Base-by-base conservation (phyloP, 805 yeast genomes). In the Candida incommunis region DNA sequence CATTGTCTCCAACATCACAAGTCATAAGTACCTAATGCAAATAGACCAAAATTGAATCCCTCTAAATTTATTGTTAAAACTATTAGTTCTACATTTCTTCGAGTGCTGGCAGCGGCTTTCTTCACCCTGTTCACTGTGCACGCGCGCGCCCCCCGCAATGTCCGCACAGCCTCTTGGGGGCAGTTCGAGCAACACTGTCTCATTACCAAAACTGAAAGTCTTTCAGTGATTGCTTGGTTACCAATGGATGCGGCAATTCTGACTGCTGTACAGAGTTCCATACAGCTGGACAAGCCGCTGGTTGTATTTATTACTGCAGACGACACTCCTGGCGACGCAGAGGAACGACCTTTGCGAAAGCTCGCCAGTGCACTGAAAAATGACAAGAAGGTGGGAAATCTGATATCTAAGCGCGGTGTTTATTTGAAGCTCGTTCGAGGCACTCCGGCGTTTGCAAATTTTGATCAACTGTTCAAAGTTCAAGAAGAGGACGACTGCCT, bases 401-500 rank as follows among this genome's bases (percentile, higher is more conserved):
- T 51, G 4, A 55, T 52, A 37, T 51, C 37, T 2, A 42, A 50
- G 4, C 57, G 64, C 3, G 62, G 65, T n/a, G 63, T 76, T 2
- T 63, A 70, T 34, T 55, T 78, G 23, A 58, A 63, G 46, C 54
- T 78, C 21, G 29, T 55, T 1, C 61, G 65, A 41, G 70, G 62
- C 2, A 60, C 77, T 1, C 52, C 55, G 0, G 75, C 76, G 48
- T 76, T 66, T 48, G 53, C 48, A 1, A 63, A 64, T 50, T 78
- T 81, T 53, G 63, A 68, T 27, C 78, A 76, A 49, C 62, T 80
- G n/a, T 78, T 77, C 50, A 76, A 76, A 2, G 61, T 66, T 16
- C 20, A 11, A 7, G 63, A 70, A 4, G 54, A 53, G 0, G 66
- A 70, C 2, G 88, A 88, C 1, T 69, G 82, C 49, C 62, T 80